These are phyloP conservation scores for sunflower (Helianthus annuus) DNA, from an alignment of 129 eudicot species.

Conservation along the genomic window DNA sequence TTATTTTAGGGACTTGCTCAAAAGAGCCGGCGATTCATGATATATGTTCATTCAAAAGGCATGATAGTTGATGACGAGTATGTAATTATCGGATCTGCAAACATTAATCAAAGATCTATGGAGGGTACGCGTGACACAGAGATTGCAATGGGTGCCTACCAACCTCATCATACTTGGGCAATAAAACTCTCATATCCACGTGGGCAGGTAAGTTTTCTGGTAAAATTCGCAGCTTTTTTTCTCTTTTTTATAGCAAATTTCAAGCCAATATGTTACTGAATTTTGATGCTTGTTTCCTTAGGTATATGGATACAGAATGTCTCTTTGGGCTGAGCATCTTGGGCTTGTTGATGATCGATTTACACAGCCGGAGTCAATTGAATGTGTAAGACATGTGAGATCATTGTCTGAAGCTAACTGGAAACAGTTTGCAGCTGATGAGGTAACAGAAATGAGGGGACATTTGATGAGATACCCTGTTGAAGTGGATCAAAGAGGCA, in stretches of 20 bases:
- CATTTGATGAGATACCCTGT: conserved; percentile 70
- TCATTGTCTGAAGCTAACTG: conserved; percentile 69
- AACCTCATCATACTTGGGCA: conserved; percentile 86
- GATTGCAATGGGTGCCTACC: conserved; percentile 99
- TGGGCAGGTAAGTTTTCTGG: conserved; percentile 60
- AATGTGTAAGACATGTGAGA: conserved; percentile 71
- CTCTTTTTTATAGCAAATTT: not conserved
- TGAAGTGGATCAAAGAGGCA: conserved; percentile 68
- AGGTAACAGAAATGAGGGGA: conserved; percentile 69
- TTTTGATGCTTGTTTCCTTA: not conserved
- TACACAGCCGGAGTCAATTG: conserved; percentile 68
- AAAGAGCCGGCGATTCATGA: conserved; percentile 89
- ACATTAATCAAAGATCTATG: conserved; percentile 88
- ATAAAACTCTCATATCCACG: conserved; percentile 53
- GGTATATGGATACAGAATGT: conserved; percentile 88
- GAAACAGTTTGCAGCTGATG: conserved; percentile 61
- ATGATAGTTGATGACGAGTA: conserved; percentile 98
- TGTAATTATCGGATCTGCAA: conserved; percentile 86
- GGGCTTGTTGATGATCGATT: conserved; percentile 52
- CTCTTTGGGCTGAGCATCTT: conserved; percentile 87
- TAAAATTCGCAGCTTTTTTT: not conserved
- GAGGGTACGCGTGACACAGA: conserved; percentile 97
- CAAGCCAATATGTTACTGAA: not conserved
- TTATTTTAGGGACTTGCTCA: conserved; percentile 64
- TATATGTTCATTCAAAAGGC: conserved; percentile 93